These are phyloP conservation scores for Setaria viridis DNA, from an alignment of 202 grass and related monocot species.

Conservation along the genomic window DNA sequence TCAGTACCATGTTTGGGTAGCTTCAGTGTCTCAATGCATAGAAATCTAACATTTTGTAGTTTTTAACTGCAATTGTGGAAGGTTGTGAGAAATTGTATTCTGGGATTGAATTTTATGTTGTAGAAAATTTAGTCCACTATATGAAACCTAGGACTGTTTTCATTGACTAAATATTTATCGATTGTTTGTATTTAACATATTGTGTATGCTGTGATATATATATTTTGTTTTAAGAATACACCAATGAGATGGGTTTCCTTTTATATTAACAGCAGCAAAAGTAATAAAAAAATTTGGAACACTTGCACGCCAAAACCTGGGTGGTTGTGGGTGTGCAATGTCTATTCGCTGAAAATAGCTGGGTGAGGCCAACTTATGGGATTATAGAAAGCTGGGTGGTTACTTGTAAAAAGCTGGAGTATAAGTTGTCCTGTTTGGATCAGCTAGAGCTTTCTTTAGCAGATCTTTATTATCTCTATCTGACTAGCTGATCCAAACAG, in stretches of 20 bases:
- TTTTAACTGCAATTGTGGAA: conserved; percentile 16
- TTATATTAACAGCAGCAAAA: neutral
- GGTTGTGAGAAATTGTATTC: conserved; percentile 1
- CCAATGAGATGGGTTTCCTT: neutral
- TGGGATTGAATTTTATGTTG: neutral
- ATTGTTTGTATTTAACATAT: neutral
- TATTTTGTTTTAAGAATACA: neutral
- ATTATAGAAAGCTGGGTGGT: neutral
- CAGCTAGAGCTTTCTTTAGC: neutral
- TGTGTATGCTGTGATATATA: neutral
- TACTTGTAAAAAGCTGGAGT: neutral
- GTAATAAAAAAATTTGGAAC: neutral
- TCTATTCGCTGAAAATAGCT: neutral
- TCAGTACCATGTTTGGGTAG: neutral
- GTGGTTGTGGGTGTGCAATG: neutral
- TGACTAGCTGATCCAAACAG: neutral
- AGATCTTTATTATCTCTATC: neutral
- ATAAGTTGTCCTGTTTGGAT: neutral
- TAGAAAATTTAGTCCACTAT: neutral
- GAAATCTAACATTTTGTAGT: conserved; percentile 23
- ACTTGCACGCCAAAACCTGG: neutral
- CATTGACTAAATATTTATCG: conserved; percentile 16
- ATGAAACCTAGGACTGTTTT: neutral
- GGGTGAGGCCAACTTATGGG: neutral
- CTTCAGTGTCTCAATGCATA: neutral